Percentiles rank a stretch among this genome's conserved stretches.
Conservation (phyloP, 192 early-diverging fungal species). For the Chytriomyces sp. region DNA sequence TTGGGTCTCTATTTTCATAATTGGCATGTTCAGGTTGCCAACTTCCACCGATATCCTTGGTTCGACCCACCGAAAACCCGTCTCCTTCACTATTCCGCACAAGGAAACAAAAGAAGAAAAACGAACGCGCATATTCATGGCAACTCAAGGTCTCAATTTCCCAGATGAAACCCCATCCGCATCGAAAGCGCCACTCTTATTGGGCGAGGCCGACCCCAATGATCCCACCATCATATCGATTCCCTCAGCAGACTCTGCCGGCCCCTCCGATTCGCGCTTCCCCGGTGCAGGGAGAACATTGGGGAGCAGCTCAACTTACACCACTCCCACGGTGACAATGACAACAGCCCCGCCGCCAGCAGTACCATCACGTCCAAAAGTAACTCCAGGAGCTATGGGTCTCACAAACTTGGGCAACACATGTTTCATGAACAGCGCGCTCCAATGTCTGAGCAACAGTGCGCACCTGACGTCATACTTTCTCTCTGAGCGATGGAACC, state of each 20-base stretch:
- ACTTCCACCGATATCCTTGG: too few relatives aligned
- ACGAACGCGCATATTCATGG: constrained; percentile 5
- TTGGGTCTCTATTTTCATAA: too few relatives aligned
- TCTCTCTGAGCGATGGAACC: constrained; percentile 52
- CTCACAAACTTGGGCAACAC: constrained; percentile 88
- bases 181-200: constrained; percentile 8
- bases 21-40: too few relatives aligned
- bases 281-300: constrained; percentile 6
- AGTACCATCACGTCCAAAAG: neutral
- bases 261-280: neutral
- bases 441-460: constrained; percentile 86
- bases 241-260: neutral
- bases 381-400: constrained; percentile 50
- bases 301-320: neutral
- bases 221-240: constrained; percentile 9
- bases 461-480: constrained; percentile 52
- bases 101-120: constrained; percentile 22
- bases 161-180: neutral
- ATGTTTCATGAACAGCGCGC: constrained; percentile 89
- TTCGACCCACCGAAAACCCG: too few relatives aligned
- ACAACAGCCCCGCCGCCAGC: neutral
- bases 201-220: constrained; percentile 10
- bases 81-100: too few relatives aligned
- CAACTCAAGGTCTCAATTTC: neutral
- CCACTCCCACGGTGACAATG: neutral